phyloP scores from a whole-genome alignment of 352 stramenopile genomes.

The Globisporangium parvum region DNA sequence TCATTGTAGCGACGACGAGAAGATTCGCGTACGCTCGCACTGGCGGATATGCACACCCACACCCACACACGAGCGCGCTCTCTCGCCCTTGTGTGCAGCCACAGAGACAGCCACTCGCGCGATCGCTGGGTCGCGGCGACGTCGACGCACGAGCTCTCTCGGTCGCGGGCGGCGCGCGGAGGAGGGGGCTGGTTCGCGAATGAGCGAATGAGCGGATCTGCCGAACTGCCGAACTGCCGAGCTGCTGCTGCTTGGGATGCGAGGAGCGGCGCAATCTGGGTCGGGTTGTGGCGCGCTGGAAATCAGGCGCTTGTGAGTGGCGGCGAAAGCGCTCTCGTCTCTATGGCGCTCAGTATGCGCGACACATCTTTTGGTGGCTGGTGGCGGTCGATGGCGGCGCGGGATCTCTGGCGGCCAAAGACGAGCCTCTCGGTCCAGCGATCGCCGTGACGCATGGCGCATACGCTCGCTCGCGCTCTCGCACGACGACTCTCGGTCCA shows the following conservation, averaged over 20 bases:
- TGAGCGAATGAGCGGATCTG: conserved; percentile 13
- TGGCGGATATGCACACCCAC: too few relatives aligned
- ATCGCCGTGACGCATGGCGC: conserved; percentile 6
- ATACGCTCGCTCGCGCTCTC: too few relatives aligned
- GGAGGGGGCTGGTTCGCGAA: conserved; percentile 7
- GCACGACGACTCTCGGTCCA: neutral
- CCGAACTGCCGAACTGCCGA: neutral
- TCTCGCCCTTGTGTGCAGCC: too few relatives aligned
- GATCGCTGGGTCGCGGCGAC: neutral
- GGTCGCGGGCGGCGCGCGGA: neutral
- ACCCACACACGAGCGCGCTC: too few relatives aligned
- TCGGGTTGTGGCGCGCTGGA: neutral
- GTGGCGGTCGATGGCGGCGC: too few relatives aligned
- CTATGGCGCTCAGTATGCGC: too few relatives aligned
- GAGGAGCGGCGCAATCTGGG: neutral
- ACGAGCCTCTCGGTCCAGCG: too few relatives aligned
- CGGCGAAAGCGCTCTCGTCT: too few relatives aligned
- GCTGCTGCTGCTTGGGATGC: neutral
- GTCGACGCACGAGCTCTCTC: neutral
- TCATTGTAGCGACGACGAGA: neutral
- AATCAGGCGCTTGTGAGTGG: too few relatives aligned
- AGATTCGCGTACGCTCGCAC: too few relatives aligned
- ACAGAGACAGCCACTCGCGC: neutral
- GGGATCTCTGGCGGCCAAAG: too few relatives aligned
- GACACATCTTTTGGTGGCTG: too few relatives aligned